Evolutionary conservation across 805 yeast species (phyloP), one percentile per base, ranked within the genome.

Genomic region (Candida golubevii): DNA sequence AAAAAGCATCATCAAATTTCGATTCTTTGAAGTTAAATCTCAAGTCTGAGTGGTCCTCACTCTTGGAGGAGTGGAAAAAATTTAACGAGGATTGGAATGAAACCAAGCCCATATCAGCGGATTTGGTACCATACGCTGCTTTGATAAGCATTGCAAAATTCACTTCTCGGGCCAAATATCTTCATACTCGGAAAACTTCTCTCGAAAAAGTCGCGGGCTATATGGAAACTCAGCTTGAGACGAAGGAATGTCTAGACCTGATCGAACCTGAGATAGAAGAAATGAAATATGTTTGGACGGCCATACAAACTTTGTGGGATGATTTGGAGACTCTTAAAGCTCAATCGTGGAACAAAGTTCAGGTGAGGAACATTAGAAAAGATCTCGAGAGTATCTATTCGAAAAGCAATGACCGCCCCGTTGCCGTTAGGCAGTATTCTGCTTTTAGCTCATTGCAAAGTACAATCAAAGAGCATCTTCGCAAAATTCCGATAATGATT

Each of bases 361-460:
- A 70, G 5, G 71, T 79, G 0, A 59, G 78, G 8, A 58, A 66
- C 0, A 47, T 84, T 4, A 69, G 80, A 36, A 61, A 59, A 11
- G 60, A 65, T 9, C 61, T 87, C 12, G 88, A 84, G 15, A 76
- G 69, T 1, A 58, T 84, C 10, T 48, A 79, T 1, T 60, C 62
- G 1, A 55, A 55, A 0, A 67, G 83, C 2, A 71, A 81, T 41
- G 52, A 72, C 0, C 69, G 82, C 65, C 87, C 91, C 0, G 61
- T 72, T 0, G 69, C 75, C 12, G 70, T 83, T 26, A 71, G 87
- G 7, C 88, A 80, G 48, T 84, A 86, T 58, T 67, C 80, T 0
- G 89, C 90, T 0, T 83, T 82, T 58, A 82, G 78, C 49, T 73
- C 74, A 14, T 67, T 83, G n/a, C 80, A 79, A 49, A 59, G 57